Evolutionary conservation across 2,329 filamentous ascomycete genomes (phyloP).

Genomic region (Stromatinia cepivora): DNA sequence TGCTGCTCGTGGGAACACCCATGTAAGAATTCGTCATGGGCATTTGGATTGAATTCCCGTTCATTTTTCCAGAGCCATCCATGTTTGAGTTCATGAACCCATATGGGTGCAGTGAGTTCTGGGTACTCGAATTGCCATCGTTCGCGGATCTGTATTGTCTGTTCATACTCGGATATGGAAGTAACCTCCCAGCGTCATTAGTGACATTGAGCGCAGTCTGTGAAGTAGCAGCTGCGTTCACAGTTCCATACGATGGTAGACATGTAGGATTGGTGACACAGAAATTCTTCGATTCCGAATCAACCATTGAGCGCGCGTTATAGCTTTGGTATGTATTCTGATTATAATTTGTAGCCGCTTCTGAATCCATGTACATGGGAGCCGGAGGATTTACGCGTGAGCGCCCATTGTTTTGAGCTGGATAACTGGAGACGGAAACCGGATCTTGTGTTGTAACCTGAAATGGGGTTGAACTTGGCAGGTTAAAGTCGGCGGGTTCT

Average conservation of each 20-base stretch:
- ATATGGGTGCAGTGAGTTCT: conserved; percentile 3
- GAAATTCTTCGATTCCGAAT: conserved; percentile 18
- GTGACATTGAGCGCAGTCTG: background rate
- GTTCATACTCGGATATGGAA: conserved; percentile 16
- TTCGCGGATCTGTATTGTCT: conserved; percentile 19
- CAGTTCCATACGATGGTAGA: background rate
- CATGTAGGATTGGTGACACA: background rate
- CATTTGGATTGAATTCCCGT: conserved; percentile 6
- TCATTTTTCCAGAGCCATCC: background rate
- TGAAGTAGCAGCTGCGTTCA: background rate
- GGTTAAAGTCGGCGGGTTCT: conserved; percentile 10
- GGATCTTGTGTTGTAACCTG: conserved; percentile 12
- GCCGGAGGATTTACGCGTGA: conserved; percentile 1
- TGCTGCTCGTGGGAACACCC: conserved; percentile 32
- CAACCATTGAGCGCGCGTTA: conserved; percentile 8
- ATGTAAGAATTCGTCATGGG: conserved; percentile 31
- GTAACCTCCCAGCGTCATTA: background rate
- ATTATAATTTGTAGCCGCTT: conserved; percentile 8
- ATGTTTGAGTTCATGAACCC: conserved; percentile 6
- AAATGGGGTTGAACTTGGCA: conserved; percentile 9
- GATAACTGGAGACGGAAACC: conserved; percentile 18
- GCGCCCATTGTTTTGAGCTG: conserved; percentile 7
- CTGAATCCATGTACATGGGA: conserved; percentile 11
- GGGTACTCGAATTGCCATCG: conserved; percentile 4
- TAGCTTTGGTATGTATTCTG: conserved; percentile 14